Evolutionary conservation across 2,329 filamentous ascomycete species (phyloP), one percentile per base, ranked within the genome.

Genomic region (Trichoderma lentiforme): DNA sequence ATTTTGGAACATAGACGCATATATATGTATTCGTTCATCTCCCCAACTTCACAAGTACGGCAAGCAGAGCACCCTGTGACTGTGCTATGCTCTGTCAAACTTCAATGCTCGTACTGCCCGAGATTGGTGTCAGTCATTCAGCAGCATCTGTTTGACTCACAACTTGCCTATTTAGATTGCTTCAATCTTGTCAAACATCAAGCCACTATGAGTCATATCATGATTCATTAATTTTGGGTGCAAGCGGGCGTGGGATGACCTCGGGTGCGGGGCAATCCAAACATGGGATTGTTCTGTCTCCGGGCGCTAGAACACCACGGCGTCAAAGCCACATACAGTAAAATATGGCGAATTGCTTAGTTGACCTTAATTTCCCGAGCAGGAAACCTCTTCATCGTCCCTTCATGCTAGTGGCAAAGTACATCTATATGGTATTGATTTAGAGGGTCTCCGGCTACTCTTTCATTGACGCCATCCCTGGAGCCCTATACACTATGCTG

Each of bases 131-230:
- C 39, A 47, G 39, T 47, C 18, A 47, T n/a, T n/a, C 39, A 47
- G 15, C 18, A 69, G 24, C 12, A 21, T 21, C 8, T 62, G 12
- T 56, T 53, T 72, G 70, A 72, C 63, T 72, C 64, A 72, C 32
- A 39, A 6, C 32, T 69, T 63, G 62, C 39, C 56, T 43, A 53
- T 63, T 69, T 24, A 26, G 56, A 30, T 43, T 11, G 15, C 36
- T 21, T 21, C 39, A 47, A 47, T 36, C 63, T 64, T 62, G 47
- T 18, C n/a, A 14, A 11, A 18, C 28, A 60, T 28, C 14, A 60
- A 67, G 34, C 39, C 66, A 53, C 53, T 14, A 26, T 60, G 47
- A 58, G 30, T 43, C 66, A 58, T 58, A 18, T 7, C 5, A 28
- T 64, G 36, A 64, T 47, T 64, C 61, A 64, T 32, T 6, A 3